Conservation (phyloP, 192 early-diverging fungal genomes). For the Fimicolochytrium jonesii region DNA sequence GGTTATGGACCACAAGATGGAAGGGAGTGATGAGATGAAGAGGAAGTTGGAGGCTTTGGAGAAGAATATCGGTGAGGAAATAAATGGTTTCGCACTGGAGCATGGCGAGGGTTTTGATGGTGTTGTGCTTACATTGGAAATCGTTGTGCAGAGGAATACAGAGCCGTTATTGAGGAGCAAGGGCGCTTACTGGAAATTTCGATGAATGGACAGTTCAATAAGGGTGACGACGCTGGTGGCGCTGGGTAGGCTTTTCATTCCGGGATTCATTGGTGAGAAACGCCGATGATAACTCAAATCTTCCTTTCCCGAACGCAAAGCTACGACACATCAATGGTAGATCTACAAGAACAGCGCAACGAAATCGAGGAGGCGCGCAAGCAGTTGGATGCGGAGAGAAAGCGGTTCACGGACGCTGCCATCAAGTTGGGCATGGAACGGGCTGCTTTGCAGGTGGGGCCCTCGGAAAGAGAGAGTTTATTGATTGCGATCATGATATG, state of each 20-base stretch:
- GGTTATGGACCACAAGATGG: too few species aligned
- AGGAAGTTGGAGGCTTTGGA: too few species aligned
- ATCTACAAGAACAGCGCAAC: slow-evolving; percentile 17
- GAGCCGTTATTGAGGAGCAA: slow-evolving; percentile 44
- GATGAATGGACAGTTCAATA: slow-evolving; percentile 18
- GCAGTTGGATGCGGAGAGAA: slow-evolving; percentile 60
- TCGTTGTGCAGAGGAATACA: slow-evolving; percentile 40
- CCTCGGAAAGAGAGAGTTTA: too few species aligned
- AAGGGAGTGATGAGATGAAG: too few species aligned
- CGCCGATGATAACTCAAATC: too few species aligned
- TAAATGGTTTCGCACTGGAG: too few species aligned
- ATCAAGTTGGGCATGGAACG: slow-evolving; percentile 68
- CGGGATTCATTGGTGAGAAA: too few species aligned
- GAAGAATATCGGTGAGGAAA: too few species aligned
- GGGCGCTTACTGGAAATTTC: slow-evolving; percentile 34
- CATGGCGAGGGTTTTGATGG: too few species aligned
- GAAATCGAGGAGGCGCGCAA: slow-evolving; percentile 42
- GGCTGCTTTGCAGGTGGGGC: slow-evolving; percentile 34
- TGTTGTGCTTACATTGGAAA: too few species aligned
- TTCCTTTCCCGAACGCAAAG: neutral
- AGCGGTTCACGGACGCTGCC: slow-evolving; percentile 65
- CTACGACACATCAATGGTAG: slow-evolving; percentile 11
- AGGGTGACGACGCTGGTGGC: too few species aligned
- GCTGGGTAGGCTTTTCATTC: too few species aligned
- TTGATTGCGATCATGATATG: neutral